Percentiles rank a stretch among this genome's conserved stretches.
Conservation (phyloP, 176 grass and related monocot genomes). For the Melocanna baccifera region DNA sequence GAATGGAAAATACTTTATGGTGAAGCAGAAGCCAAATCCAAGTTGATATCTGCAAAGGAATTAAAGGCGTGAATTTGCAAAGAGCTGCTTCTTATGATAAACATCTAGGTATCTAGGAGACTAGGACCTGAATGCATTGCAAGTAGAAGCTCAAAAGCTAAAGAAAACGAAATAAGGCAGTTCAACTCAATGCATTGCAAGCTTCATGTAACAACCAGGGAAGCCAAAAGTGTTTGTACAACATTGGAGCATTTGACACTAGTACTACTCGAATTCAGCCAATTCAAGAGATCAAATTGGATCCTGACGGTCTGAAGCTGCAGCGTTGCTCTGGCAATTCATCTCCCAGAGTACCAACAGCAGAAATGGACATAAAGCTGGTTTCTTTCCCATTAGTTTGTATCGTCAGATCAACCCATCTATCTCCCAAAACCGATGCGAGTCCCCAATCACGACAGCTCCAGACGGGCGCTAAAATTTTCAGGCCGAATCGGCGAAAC, state of each 20-base stretch:
- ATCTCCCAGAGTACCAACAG: neutral
- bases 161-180: neutral
- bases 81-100: neutral
- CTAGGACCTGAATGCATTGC: neutral
- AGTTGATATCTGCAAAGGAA: conserved; percentile 33
- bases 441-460: neutral
- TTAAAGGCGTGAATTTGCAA: neutral
- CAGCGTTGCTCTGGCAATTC: neutral
- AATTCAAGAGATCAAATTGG: neutral
- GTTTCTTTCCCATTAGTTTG: neutral
- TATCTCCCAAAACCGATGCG: neutral
- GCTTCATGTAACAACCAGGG: neutral
- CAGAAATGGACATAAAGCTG: neutral
- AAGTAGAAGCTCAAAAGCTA: conserved; percentile 11
- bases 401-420: neutral
- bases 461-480: neutral
- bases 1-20: conserved; percentile 35
- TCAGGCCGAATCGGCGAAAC: neutral
- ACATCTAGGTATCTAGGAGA: neutral
- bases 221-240: neutral
- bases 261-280: neutral
- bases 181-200: neutral
- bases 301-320: neutral
- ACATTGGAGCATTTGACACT: neutral
- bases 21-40: neutral